Evolutionary conservation across 2,329 filamentous ascomycete genomes (phyloP).

Genomic region (Mariannaea sp.): DNA sequence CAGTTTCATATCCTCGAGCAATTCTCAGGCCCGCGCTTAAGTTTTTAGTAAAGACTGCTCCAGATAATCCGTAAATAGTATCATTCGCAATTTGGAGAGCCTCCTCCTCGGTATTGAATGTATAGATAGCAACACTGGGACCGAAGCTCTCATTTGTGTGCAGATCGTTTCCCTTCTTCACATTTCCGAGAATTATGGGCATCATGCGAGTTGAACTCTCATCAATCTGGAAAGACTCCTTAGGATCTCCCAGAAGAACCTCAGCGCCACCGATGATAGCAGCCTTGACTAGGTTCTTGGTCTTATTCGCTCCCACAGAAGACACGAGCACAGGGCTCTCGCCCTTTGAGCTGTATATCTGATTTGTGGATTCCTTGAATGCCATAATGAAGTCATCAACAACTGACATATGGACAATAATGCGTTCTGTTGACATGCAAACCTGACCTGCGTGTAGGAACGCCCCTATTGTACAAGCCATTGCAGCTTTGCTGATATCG

Average conservation of each 20-base stretch:
- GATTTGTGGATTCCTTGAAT: constrained; percentile 27
- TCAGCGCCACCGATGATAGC: constrained; percentile 63
- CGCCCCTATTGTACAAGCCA: constrained; percentile 61
- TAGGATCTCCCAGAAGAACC: constrained; percentile 37
- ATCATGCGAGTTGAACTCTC: constrained; percentile 56
- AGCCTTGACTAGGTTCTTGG: constrained; percentile 51
- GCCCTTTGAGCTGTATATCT: constrained; percentile 34
- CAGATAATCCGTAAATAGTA: constrained; percentile 69
- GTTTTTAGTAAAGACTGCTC: constrained; percentile 68
- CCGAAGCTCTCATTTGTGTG: constrained; percentile 71
- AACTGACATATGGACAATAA: constrained; percentile 41
- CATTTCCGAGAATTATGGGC: constrained; percentile 63
- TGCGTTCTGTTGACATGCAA: constrained; percentile 8
- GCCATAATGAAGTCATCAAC: constrained; percentile 53
- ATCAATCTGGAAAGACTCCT: too few species aligned
- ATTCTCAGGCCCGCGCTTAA: constrained; percentile 57
- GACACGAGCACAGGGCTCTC: constrained; percentile 32
- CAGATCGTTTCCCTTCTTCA: constrained; percentile 68
- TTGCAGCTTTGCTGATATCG: constrained; percentile 64
- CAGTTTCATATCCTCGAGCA: constrained; percentile 60
- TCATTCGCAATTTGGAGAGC: constrained; percentile 69
- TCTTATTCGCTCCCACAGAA: constrained; percentile 29
- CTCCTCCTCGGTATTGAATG: constrained; percentile 65
- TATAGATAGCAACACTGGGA: constrained; percentile 64
- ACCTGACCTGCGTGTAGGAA: constrained; percentile 55